These are phyloP conservation scores for Haplosporangium sp. DNA, from an alignment of 371 early-diverging fungal species.

Conservation along the genomic window DNA sequence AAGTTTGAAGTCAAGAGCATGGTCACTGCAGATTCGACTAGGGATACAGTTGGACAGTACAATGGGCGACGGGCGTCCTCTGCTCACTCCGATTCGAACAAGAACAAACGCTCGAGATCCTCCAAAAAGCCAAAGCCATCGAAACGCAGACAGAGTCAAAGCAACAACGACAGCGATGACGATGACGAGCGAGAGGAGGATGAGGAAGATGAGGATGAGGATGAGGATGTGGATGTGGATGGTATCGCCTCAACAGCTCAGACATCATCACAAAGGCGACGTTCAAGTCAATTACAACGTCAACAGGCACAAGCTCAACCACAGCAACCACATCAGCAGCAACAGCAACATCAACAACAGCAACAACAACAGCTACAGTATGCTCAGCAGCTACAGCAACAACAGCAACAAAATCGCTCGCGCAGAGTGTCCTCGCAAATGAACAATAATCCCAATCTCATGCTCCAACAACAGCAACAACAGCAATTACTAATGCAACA, in stretches of 20 bases:
- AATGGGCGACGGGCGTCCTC: slow-evolving; percentile 43
- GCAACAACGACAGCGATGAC: slow-evolving; percentile 19
- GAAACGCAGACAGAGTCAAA: slow-evolving; percentile 28
- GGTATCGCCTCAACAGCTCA: slow-evolving; percentile 39
- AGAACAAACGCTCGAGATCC: slow-evolving; percentile 25
- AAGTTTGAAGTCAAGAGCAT: slow-evolving; percentile 39
- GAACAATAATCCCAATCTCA: slow-evolving; percentile 25
- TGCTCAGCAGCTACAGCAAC: slow-evolving; percentile 18
- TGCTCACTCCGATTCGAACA: slow-evolving; percentile 18
- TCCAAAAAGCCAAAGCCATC: slow-evolving; percentile 25
- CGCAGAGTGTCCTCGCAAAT: slow-evolving; percentile 41
- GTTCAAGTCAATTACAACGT: slow-evolving; percentile 29
- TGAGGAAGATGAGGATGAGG: slow-evolving; percentile 38
- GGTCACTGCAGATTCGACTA: slow-evolving; percentile 18
- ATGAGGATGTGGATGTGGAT: slow-evolving; percentile 43
- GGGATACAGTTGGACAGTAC: slow-evolving; percentile 27
- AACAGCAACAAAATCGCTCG: slow-evolving; percentile 29
- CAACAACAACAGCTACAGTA: slow-evolving; percentile 23
- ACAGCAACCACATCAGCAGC: slow-evolving; percentile 13
- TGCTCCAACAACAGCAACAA: slow-evolving; percentile 37
- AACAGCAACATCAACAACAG: slow-evolving; percentile 16
- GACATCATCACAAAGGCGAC: slow-evolving; percentile 27
- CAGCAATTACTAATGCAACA: slow-evolving; percentile 34
- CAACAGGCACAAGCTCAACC: slow-evolving; percentile 4
- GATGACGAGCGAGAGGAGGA: slow-evolving; percentile 33